Evolutionary conservation across 129 eudicot species (phyloP), one percentile per base, ranked within the genome.

Genomic region (Glebionis coronaria): DNA sequence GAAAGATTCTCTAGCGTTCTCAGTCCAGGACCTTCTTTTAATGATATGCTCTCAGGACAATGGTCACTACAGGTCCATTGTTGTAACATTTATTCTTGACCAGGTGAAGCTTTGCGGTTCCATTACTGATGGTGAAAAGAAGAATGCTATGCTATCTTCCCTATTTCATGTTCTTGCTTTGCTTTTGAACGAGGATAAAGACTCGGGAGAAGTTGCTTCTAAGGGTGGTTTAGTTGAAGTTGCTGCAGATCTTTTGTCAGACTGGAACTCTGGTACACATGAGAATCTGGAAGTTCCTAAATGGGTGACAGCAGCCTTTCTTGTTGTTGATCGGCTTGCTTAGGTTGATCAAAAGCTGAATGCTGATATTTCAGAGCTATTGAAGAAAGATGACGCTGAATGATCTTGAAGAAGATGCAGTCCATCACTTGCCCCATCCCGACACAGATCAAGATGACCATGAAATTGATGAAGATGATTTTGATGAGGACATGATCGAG

Each of bases 361-460:
- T 63, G 76, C 82, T 69, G 90, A 93, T 83, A 66, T 93, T 69
- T 68, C 79, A 2, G 96, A 93, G 66, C 59, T 86, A 71, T 72
- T 93, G 64, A 89, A 81, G 86, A 84, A 81, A 71, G 85, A 79
- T 49, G 85, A 79, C 52, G 74, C 10, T 18, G 79, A 80, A 86
- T 79, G 95, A 83, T 60, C 80, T 89, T 54, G 97, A 85, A 76
- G 93, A 93, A 69, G 99, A 93, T 67, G 97, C 84, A 52, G 88
- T 65, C 20, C 92, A 81, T 72, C 93, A 86, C 68, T 75, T 94
- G 67, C 87, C 90, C 1, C 97, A 86, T 78, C 88, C 95, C 1
- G 99, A 94, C 61, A 87, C 87, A 1, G 99, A 94, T 79, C 97
- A 84, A 74, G 99, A 93, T 73, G 98, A 88, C 64, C 97, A 94